A percentile compares a stretch with the other conserved stretches of the same genome.
These are phyloP conservation scores for Paraphaeosphaeria minitans DNA, from an alignment of 2,329 filamentous ascomycete genomes.

Conservation along the genomic window DNA sequence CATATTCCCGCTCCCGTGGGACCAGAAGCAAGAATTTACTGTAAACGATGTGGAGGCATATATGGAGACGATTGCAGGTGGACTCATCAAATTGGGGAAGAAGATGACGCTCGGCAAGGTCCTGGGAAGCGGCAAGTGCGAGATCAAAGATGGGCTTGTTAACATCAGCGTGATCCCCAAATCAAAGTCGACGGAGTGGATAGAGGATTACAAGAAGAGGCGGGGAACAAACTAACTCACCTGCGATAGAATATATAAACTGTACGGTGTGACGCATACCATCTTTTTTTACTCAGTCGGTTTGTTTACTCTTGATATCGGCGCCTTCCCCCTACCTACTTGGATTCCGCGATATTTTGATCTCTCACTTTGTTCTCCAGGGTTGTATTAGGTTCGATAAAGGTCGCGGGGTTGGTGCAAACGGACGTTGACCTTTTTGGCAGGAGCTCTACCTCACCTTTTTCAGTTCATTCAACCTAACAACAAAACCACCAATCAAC, in stretches of 20 bases:
- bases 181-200: slow-evolving; percentile 72
- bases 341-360: not conserved
- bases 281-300: not conserved
- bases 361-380: not conserved
- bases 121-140: slow-evolving; percentile 75
- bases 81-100: slow-evolving; percentile 87
- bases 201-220: slow-evolving; percentile 81
- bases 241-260: not conserved
- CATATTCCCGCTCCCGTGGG: slow-evolving; percentile 89
- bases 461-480: not conserved
- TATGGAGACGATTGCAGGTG: slow-evolving; percentile 80
- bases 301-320: not conserved
- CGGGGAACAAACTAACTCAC: slow-evolving; percentile 41
- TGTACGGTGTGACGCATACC: not conserved
- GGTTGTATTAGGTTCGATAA: not conserved
- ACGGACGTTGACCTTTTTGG: not conserved
- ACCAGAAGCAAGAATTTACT: slow-evolving; percentile 69
- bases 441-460: not conserved
- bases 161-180: slow-evolving; percentile 82
- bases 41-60: slow-evolving; percentile 77
- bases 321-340: not conserved
- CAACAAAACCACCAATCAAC: too few relatives aligned
- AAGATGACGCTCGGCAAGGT: slow-evolving; percentile 79
- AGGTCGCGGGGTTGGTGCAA: not conserved
- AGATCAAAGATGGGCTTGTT: slow-evolving; percentile 85